Conservation (phyloP, 2,329 filamentous ascomycete species). For the Ceratocystis albifundus region DNA sequence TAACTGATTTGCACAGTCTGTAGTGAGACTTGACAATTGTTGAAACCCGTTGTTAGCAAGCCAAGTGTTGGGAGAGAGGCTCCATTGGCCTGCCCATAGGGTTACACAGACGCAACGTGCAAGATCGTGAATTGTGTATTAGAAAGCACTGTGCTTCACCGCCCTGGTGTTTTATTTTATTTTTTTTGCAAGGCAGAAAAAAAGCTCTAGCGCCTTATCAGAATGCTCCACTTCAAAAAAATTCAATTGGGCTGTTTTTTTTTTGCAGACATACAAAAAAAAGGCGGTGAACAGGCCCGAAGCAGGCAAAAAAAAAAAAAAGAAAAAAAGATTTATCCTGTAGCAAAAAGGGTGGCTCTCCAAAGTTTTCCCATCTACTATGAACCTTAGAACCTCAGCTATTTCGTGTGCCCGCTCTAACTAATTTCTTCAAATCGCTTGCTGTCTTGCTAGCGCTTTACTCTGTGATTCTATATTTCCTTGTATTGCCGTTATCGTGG, state of each 20-base stretch:
- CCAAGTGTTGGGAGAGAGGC: no score
- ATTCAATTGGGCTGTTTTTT: constrained; percentile 7
- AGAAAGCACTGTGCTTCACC: not conserved
- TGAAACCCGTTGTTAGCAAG: no score
- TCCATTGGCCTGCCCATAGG: no score
- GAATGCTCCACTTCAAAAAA: constrained; percentile 21
- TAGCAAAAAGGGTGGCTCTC: not conserved
- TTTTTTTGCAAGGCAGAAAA: constrained; percentile 19
- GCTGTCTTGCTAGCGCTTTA: not conserved
- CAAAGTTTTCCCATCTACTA: constrained; percentile 3
- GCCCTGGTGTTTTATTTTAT: not conserved
- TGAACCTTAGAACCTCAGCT: not conserved
- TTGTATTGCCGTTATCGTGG: not conserved
- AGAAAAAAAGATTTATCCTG: constrained; percentile 8
- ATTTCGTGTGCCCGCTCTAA: not conserved
- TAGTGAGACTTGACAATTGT: no score
- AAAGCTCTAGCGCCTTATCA: constrained; percentile 16
- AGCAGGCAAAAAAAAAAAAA: not conserved
- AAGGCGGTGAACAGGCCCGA: constrained; percentile 22
- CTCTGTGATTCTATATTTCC: not conserved
- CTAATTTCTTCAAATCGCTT: not conserved
- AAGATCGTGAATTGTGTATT: not conserved
- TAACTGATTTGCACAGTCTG: no score
- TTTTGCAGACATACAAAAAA: constrained; percentile 23
- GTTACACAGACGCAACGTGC: not conserved